Base-by-base conservation (phyloP, 768 basidiomycete genomes). In the Lactarius psammicola region DNA sequence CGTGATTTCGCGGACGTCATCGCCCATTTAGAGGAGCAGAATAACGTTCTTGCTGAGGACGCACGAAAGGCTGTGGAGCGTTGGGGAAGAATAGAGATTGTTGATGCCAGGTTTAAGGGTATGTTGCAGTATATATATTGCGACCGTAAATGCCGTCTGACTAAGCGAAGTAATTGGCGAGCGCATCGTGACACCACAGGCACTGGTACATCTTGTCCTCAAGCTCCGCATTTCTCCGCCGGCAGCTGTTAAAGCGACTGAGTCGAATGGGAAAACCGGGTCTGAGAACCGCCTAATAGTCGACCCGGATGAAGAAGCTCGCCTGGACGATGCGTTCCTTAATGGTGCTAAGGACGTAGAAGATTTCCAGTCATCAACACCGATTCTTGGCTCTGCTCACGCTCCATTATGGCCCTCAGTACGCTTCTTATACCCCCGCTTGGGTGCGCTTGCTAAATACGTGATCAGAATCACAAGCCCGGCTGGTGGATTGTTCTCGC, bases 371-470 rank as follows among this genome's bases (percentile, higher is more conserved):
- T 75, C 0, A 75, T 79, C n/a, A 15, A 78, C 78, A 31, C 72
- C 72, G n/a, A 69, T 77, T 11, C 78, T 78, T 59, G 85, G 82
- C 31, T 86, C 79, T 65, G 94, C 90, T n/a, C 95, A 99, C 74
- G 92, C 95, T 8, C 96, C 96, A 5, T 83, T 85, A 72, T 98
- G 94, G 94, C 94, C 96, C 63, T 85, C 82, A 66, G 94, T 95
- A 71, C 53, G 89, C 79, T 46, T 51, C 36, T 33, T 49, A 33
- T 33, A 36, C 30, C 55, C 40, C 17, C 18, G 26, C 46, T 67
- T 31, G 23, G 62, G 31, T 58, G 59, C 64, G 28, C 30, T 17
- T 34, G 33, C 56, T 36, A 36, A 31, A 66, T 46, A 36, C 2
- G 55, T 26, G 5, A 30, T 46, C 71, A 95, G 92, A 82, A 87